Percentiles rank a stretch among this genome's conserved stretches.
Evolutionary conservation across 2,329 filamentous ascomycete species (phyloP).

Genomic region (Sclerotiophoma versabilis): DNA sequence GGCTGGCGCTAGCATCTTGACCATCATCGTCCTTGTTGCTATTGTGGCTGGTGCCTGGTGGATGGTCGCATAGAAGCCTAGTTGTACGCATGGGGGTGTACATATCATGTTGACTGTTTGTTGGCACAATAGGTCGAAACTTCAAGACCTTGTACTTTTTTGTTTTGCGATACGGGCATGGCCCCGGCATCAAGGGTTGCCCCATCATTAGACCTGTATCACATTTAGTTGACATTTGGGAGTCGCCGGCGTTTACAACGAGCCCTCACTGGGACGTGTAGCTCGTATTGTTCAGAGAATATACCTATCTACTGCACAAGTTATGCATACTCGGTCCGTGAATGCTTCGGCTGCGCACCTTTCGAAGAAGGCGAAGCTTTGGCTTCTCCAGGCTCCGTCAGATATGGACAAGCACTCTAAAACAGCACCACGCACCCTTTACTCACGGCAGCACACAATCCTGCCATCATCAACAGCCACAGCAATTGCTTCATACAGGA

Average conservation of each 20-base stretch:
- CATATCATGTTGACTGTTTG: neutral
- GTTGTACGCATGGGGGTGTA: neutral
- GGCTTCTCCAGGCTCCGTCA: neutral
- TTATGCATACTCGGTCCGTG: neutral
- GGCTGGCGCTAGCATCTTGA: conserved; percentile 73
- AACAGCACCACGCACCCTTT: neutral
- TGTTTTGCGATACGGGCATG: conserved; percentile 6
- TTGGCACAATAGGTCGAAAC: neutral
- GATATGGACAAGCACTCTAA: neutral
- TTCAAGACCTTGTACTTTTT: neutral
- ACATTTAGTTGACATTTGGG: conserved; percentile 12
- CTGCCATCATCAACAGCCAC: neutral
- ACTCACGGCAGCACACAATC: neutral
- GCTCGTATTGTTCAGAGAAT: conserved; percentile 3
- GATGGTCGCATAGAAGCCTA: conserved; percentile 53
- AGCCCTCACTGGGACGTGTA: conserved; percentile 2
- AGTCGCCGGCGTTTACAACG: conserved; percentile 10
- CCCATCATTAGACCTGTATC: conserved; percentile 10
- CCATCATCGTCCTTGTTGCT: conserved; percentile 62
- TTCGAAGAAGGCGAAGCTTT: neutral
- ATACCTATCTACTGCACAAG: neutral
- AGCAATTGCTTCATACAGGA: neutral
- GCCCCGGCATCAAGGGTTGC: neutral
- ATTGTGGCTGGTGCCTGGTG: conserved; percentile 65
- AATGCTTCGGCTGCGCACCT: neutral